Evolutionary conservation across 2,329 filamentous ascomycete genomes (phyloP).

Genomic region (Phaeosphaeria sp.): DNA sequence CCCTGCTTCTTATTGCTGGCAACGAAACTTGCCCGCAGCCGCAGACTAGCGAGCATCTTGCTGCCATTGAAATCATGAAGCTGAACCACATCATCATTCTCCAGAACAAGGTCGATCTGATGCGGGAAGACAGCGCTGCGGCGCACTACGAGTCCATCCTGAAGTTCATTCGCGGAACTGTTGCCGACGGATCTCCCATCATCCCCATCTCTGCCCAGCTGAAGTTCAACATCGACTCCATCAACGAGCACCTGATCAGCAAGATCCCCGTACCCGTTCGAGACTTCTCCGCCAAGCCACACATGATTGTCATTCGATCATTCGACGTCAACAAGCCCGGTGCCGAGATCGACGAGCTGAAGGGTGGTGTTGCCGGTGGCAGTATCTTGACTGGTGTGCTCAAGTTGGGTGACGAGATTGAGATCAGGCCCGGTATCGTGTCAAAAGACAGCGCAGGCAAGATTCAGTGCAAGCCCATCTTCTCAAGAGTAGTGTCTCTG

Average conservation of each 20-base stretch:
- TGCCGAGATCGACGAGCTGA: constrained; percentile 97
- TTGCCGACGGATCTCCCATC: constrained; percentile 92
- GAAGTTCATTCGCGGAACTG: constrained; percentile 97
- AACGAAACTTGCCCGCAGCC: constrained; percentile 99
- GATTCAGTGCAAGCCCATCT: constrained; percentile 96
- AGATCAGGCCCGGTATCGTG: constrained; percentile 98
- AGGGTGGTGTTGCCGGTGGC: constrained; percentile 98
- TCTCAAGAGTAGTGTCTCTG: constrained; percentile 90
- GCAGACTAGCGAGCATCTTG: constrained; percentile 97
- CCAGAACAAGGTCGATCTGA: constrained; percentile 99
- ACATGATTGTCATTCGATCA: constrained; percentile 99
- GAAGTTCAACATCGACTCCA: constrained; percentile 99
- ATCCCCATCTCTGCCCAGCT: constrained; percentile 97
- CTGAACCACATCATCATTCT: constrained; percentile 99
- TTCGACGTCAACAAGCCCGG: constrained; percentile 99
- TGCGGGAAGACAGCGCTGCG: constrained; percentile 92
- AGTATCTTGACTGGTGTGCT: constrained; percentile 95
- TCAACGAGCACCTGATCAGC: constrained; percentile 94
- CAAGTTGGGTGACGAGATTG: constrained; percentile 97
- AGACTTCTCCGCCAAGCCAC: constrained; percentile 89
- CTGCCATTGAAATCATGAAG: constrained; percentile 99
- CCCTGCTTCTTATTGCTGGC: constrained; percentile 92
- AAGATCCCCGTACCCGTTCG: constrained; percentile 91
- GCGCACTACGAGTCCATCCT: constrained; percentile 96
- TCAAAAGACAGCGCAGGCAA: constrained; percentile 92